phyloP scores from a whole-genome alignment of 495 filamentous ascomycete genomes.

The Hypoxylon crocopeplum region DNA sequence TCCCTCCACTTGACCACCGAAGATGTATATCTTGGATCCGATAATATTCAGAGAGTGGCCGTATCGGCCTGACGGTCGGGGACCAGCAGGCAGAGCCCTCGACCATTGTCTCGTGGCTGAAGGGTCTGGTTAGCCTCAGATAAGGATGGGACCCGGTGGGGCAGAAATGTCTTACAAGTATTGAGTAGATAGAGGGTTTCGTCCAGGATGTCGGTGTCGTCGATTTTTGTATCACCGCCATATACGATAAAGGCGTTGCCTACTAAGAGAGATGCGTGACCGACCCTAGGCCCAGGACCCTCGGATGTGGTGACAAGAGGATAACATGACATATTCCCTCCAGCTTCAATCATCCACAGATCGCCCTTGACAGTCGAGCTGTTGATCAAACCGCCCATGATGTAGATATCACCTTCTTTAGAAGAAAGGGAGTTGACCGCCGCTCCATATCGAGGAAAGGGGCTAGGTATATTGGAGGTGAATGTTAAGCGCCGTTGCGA shows the following conservation, averaged over 20 bases:
- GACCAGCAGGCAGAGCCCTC: slow-evolving; percentile 81
- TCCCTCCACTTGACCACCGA: slow-evolving; percentile 96
- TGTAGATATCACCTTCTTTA: slow-evolving; percentile 95
- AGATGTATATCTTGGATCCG: slow-evolving; percentile 94
- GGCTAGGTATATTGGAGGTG: slow-evolving; percentile 79
- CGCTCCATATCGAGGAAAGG: slow-evolving; percentile 96
- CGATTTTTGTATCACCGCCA: slow-evolving; percentile 96
- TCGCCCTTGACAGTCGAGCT: slow-evolving; percentile 95
- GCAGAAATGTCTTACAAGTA: slow-evolving; percentile 73
- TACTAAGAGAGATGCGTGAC: slow-evolving; percentile 91
- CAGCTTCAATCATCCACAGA: slow-evolving; percentile 96
- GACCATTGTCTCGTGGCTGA: slow-evolving; percentile 98
- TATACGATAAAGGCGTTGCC: slow-evolving; percentile 99
- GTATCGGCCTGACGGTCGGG: slow-evolving; percentile 87
- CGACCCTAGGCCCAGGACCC: slow-evolving; percentile 93
- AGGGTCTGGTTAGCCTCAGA: slow-evolving; percentile 33
- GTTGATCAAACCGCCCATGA: slow-evolving; percentile 97
- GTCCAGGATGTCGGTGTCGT: slow-evolving; percentile 88
- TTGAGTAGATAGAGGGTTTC: slow-evolving; percentile 97
- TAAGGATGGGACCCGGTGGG: slow-evolving; percentile 19
- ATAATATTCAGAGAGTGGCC: slow-evolving; percentile 96
- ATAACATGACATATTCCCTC: slow-evolving; percentile 85
- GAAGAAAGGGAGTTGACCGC: slow-evolving; percentile 91
- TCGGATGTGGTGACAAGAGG: slow-evolving; percentile 90
- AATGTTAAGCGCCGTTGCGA: slow-evolving; percentile 89